Evolutionary conservation across 2,329 filamentous ascomycete genomes (phyloP).

Genomic region (Colletotrichum sp.): DNA sequence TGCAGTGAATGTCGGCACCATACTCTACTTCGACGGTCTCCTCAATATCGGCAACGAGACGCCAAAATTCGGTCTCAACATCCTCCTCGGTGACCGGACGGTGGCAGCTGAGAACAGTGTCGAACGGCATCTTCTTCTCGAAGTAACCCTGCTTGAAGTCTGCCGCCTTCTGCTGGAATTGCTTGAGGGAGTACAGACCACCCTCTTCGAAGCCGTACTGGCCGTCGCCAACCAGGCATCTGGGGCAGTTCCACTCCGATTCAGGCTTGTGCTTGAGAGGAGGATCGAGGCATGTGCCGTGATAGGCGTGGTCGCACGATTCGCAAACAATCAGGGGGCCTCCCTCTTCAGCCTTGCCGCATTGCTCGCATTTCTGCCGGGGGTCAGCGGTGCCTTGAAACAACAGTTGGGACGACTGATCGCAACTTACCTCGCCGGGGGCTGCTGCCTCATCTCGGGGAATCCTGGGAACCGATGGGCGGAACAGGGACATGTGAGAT

Average conservation of each 20-base stretch:
- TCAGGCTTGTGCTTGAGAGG: slow-evolving; percentile 79
- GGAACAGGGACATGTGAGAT: slow-evolving; percentile 94
- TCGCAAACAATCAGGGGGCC: slow-evolving; percentile 81
- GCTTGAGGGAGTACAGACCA: slow-evolving; percentile 90
- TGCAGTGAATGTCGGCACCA: slow-evolving; percentile 96
- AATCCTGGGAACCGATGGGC: slow-evolving; percentile 75
- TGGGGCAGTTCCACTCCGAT: slow-evolving; percentile 93
- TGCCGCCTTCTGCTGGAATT: slow-evolving; percentile 95
- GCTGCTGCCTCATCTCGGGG: slow-evolving; percentile 56
- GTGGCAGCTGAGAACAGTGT: slow-evolving; percentile 81
- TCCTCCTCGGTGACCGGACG: slow-evolving; percentile 90
- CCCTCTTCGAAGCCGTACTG: slow-evolving; percentile 98
- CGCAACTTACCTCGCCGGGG: slow-evolving; percentile 46
- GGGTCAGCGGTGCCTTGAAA: slow-evolving; percentile 21
- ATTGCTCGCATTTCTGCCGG: slow-evolving; percentile 80
- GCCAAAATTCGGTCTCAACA: slow-evolving; percentile 96
- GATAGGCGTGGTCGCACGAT: slow-evolving; percentile 87
- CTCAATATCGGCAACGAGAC: slow-evolving; percentile 88
- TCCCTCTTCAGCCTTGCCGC: slow-evolving; percentile 77
- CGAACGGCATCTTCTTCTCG: slow-evolving; percentile 85
- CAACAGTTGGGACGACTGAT: not conserved
- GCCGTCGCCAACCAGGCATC: slow-evolving; percentile 93
- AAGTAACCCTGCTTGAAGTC: slow-evolving; percentile 97
- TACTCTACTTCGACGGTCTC: slow-evolving; percentile 98
- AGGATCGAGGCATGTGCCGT: slow-evolving; percentile 88